phyloP scores from a whole-genome alignment of 2,329 filamentous ascomycete species.

The Colletotrichum abscissum region DNA sequence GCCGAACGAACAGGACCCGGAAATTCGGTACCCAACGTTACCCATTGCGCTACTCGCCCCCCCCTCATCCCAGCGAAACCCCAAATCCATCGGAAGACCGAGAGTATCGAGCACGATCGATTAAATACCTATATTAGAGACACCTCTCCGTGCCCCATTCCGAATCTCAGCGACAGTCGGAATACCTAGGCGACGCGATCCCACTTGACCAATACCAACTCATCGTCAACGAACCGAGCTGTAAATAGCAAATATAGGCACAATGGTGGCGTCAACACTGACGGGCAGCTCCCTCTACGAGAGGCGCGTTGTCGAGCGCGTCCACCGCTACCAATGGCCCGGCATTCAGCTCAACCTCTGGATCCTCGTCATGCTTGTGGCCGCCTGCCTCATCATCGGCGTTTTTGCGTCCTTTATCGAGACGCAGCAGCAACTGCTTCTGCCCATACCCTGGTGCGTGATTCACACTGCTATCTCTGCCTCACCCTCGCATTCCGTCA shows the following conservation, averaged over 20 bases:
- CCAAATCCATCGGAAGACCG: neutral
- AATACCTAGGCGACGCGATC: neutral
- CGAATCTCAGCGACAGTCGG: neutral
- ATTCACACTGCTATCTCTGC: neutral
- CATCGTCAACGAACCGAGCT: neutral
- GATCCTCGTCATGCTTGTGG: slow-evolving; percentile 74
- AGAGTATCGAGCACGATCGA: neutral
- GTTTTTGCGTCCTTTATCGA: slow-evolving; percentile 70
- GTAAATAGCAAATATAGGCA: neutral
- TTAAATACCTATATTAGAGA: neutral
- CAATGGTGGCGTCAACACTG: slow-evolving; percentile 48
- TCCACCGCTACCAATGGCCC: slow-evolving; percentile 76
- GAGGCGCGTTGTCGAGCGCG: slow-evolving; percentile 53
- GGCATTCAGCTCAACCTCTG: slow-evolving; percentile 75
- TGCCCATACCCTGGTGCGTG: slow-evolving; percentile 70
- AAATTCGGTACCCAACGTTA: neutral
- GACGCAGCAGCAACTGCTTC: slow-evolving; percentile 64
- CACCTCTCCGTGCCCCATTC: neutral
- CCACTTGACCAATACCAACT: neutral
- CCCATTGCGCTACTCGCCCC: neutral
- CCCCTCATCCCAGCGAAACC: too few relatives aligned
- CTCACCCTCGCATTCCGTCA: neutral
- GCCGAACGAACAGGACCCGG: neutral
- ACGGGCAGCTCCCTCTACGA: slow-evolving; percentile 57
- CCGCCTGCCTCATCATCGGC: slow-evolving; percentile 68